A percentile compares a stretch with the other conserved stretches of the same genome.
Conservation (phyloP, 352 stramenopile genomes). For the Thalassiosira mediterranea region DNA sequence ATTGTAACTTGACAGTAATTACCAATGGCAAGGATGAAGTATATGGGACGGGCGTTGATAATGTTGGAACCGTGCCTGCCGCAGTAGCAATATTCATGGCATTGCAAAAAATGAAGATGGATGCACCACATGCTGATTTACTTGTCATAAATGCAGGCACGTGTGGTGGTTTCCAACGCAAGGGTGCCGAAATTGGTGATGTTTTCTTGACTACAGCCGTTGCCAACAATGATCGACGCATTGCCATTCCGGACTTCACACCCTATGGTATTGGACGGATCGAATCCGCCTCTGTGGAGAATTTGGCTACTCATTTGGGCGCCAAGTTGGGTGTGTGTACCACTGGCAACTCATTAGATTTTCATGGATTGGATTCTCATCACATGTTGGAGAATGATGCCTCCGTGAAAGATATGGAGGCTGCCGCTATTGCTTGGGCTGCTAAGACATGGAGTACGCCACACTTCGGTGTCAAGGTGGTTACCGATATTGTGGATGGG, state of each 20-base stretch:
- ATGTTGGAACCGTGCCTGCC: slow-evolving; percentile 79
- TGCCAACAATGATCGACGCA: slow-evolving; percentile 85
- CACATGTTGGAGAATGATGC: slow-evolving; percentile 80
- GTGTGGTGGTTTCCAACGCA: slow-evolving; percentile 79
- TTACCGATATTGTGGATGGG: slow-evolving; percentile 86
- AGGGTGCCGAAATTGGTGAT: slow-evolving; percentile 76
- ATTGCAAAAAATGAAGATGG: slow-evolving; percentile 57
- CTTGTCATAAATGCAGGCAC: slow-evolving; percentile 85
- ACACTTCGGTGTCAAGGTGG: slow-evolving; percentile 84
- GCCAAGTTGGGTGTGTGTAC: slow-evolving; percentile 80
- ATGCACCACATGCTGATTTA: slow-evolving; percentile 52
- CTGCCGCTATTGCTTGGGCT: slow-evolving; percentile 77
- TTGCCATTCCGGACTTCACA: slow-evolving; percentile 81
- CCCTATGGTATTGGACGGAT: slow-evolving; percentile 77
- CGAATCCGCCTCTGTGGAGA: slow-evolving; percentile 52
- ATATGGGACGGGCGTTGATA: slow-evolving; percentile 76
- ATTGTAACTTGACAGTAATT: slow-evolving; percentile 77
- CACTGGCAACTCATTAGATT: slow-evolving; percentile 83
- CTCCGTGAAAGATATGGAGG: slow-evolving; percentile 85
- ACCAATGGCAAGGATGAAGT: slow-evolving; percentile 78
- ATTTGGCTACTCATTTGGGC: slow-evolving; percentile 56
- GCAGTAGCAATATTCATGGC: slow-evolving; percentile 71
- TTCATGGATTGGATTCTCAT: slow-evolving; percentile 69
- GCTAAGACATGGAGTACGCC: slow-evolving; percentile 62
- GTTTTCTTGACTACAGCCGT: slow-evolving; percentile 79